Conservation (phyloP, 805 yeast species). For the Wickerhamomyces bovis region DNA sequence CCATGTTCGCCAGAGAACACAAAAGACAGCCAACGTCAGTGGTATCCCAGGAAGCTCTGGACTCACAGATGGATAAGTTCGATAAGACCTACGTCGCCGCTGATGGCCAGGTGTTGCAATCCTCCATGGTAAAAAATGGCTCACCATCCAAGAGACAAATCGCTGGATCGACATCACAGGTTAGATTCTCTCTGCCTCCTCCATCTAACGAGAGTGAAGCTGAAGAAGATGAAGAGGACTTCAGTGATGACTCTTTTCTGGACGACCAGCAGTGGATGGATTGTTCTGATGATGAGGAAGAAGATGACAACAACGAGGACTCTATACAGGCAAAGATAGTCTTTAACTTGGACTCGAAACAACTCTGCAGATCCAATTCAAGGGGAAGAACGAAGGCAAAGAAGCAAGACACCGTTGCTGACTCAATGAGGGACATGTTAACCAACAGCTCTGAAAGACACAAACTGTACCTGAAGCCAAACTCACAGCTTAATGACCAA, state of each 20-base stretch:
- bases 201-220: neutral
- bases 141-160: conserved; percentile 23
- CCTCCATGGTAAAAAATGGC: conserved; percentile 23
- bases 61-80: conserved; percentile 2
- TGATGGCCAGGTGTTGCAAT: conserved; percentile 23
- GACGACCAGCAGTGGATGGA: conserved; percentile 3
- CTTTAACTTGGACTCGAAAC: conserved; percentile 10
- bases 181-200: conserved; percentile 23
- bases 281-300: conserved; percentile 8
- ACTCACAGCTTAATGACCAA: conserved; percentile 29
- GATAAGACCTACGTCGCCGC: conserved; percentile 20
- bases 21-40: conserved; percentile 25
- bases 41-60: conserved; percentile 10
- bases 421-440: conserved; percentile 17
- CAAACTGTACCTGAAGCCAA: conserved; percentile 28
- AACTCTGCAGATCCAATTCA: neutral
- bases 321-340: conserved; percentile 7
- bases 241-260: neutral
- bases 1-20: conserved; percentile 19
- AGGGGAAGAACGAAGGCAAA: conserved; percentile 5
- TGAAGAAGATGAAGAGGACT: neutral
- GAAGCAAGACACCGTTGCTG: conserved; percentile 9
- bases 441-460: conserved; percentile 15
- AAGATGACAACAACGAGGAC: conserved; percentile 5
- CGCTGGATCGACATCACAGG: conserved; percentile 23